These are phyloP conservation scores for Trichocladium antarcticum DNA, from an alignment of 495 filamentous ascomycete species.

Conservation along the genomic window DNA sequence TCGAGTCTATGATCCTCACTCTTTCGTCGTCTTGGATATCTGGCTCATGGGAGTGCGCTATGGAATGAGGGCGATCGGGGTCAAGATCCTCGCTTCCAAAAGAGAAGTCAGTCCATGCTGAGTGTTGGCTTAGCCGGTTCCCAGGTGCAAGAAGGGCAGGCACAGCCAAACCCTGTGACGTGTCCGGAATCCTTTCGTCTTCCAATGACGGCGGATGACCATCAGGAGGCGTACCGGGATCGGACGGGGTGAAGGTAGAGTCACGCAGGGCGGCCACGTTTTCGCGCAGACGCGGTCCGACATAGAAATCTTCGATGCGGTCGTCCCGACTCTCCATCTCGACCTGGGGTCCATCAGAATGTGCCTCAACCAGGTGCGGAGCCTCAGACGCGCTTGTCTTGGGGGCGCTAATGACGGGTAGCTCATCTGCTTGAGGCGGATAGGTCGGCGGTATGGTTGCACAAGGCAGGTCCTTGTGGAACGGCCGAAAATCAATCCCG, in stretches of 20 bases:
- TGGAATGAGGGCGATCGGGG: conserved; percentile 12
- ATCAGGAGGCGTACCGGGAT: conserved; percentile 21
- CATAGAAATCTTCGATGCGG: conserved; percentile 28
- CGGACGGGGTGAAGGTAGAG: conserved; percentile 25
- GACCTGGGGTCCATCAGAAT: conserved; percentile 6
- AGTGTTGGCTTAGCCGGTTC: conserved; percentile 41
- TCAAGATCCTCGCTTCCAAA: conserved; percentile 39
- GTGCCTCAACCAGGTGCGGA: background rate
- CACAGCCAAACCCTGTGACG: conserved; percentile 30
- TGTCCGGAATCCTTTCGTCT: conserved; percentile 17
- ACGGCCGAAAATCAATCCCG: conserved; percentile 30
- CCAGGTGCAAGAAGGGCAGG: conserved; percentile 35
- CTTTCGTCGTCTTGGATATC: conserved; percentile 12
- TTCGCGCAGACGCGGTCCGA: conserved; percentile 24
- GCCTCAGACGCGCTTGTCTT: conserved; percentile 10
- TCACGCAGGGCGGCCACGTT: conserved; percentile 25
- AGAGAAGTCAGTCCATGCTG: conserved; percentile 47
- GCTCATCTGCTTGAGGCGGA: conserved; percentile 17
- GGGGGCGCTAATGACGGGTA: conserved; percentile 5
- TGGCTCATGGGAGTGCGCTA: conserved; percentile 15
- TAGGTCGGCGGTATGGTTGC: conserved; percentile 13
- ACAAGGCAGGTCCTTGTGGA: conserved; percentile 23
- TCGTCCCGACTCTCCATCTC: conserved; percentile 17
- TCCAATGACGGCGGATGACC: conserved; percentile 16
- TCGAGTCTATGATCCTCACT: conserved; percentile 9